Evolutionary conservation across 768 basidiomycete species (phyloP).

Genomic region (Tubosaeta sp.): DNA sequence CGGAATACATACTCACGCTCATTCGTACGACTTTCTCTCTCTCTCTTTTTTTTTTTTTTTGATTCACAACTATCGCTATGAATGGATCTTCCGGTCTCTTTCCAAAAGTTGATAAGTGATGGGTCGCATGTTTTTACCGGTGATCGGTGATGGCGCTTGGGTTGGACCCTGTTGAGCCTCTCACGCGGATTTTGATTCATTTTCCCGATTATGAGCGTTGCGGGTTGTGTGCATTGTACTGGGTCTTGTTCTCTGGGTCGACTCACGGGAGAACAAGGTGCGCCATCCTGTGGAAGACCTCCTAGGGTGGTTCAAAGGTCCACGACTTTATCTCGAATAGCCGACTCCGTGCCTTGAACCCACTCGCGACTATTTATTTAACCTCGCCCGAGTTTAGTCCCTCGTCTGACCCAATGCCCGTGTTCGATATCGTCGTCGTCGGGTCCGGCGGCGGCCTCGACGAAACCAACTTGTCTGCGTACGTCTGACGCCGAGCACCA

Average conservation of each 20-base stretch:
- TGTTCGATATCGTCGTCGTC: conserved; percentile 73
- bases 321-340: conserved; percentile 8
- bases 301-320: background rate
- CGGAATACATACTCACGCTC: conserved; percentile 30
- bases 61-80: background rate
- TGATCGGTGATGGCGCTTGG: background rate
- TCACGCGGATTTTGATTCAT: conserved; percentile 10
- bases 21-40: conserved; percentile 18
- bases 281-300: conserved; percentile 5
- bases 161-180: conserved; percentile 1
- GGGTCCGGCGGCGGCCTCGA: conserved; percentile 87
- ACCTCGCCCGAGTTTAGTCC: background rate
- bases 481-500: conserved; percentile 25
- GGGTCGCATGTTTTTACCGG: no score
- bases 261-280: conserved; percentile 5
- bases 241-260: conserved; percentile 3
- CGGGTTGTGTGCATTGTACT: background rate
- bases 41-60: background rate
- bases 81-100: conserved; percentile 17
- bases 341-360: conserved; percentile 25
- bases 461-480: conserved; percentile 88
- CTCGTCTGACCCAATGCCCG: conserved; percentile 32
- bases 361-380: background rate
- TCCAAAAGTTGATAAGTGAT: no score
- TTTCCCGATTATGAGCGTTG: conserved; percentile 14